phyloP scores from a whole-genome alignment of 306 rosid genomes.

The Neltuma alba region DNA sequence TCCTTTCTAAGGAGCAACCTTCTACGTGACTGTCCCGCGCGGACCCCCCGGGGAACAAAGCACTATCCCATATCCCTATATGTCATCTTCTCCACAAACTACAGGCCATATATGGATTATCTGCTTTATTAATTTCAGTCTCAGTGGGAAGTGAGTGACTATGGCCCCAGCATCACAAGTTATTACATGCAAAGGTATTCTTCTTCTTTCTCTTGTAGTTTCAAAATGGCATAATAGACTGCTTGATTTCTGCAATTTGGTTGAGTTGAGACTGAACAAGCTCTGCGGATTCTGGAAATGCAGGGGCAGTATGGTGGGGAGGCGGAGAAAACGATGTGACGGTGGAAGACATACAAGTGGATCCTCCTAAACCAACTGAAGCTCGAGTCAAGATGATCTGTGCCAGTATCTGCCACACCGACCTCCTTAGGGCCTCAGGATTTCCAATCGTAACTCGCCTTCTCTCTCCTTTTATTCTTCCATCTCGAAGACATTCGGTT shows the following conservation, averaged over 20 bases:
- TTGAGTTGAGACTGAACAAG: neutral
- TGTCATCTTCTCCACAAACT: neutral
- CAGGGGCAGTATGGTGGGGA: conserved; percentile 3
- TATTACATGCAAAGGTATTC: neutral
- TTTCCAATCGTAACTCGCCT: neutral
- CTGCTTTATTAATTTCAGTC: neutral
- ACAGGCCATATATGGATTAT: neutral
- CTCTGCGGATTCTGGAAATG: neutral
- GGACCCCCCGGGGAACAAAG: too few relatives aligned
- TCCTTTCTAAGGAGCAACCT: too few relatives aligned
- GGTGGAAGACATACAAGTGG: conserved; percentile 7
- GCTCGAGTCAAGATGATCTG: neutral
- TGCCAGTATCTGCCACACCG: conserved; percentile 10
- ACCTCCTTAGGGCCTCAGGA: neutral
- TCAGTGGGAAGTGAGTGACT: neutral
- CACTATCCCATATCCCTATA: too few relatives aligned
- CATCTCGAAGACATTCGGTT: neutral
- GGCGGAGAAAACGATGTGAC: neutral
- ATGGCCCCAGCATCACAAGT: neutral
- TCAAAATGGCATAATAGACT: neutral
- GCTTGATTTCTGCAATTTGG: neutral
- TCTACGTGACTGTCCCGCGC: too few relatives aligned
- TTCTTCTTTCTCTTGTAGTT: neutral
- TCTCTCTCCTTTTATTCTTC: neutral
- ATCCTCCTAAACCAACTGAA: neutral